Percentiles rank a stretch among this genome's conserved stretches.
Evolutionary conservation across 305 asterid species (phyloP).

Genomic region (Plantago lanceolata): DNA sequence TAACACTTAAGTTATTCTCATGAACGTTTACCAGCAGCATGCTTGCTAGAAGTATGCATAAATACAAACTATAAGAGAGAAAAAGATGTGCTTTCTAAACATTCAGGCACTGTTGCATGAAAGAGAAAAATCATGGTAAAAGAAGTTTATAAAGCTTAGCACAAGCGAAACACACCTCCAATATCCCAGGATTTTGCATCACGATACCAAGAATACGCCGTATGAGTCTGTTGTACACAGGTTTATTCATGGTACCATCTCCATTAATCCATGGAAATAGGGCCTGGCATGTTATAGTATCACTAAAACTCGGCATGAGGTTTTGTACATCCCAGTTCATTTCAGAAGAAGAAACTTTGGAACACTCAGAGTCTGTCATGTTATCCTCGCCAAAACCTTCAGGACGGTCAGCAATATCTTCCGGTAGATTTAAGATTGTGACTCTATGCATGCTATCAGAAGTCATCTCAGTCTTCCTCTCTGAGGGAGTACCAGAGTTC

Average conservation of each 20-base stretch:
- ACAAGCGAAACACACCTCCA: constrained; percentile 47
- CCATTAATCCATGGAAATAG: constrained; percentile 88
- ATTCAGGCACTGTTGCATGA: not conserved
- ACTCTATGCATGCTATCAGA: constrained; percentile 56
- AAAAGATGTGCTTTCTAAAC: not conserved
- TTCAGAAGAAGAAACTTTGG: constrained; percentile 34
- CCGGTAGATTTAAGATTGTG: constrained; percentile 75
- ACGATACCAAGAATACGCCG: constrained; percentile 75
- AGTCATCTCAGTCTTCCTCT: constrained; percentile 30
- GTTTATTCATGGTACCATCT: constrained; percentile 74
- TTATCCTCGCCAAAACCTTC: constrained; percentile 31
- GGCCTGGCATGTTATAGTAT: constrained; percentile 45
- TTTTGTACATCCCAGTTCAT: constrained; percentile 30
- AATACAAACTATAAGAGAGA: not conserved
- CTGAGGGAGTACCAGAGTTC: constrained; percentile 23
- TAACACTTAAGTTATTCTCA: not conserved
- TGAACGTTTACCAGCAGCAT: not conserved
- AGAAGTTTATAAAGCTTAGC: not conserved
- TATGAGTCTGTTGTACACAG: constrained; percentile 75
- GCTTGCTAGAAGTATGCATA: too few relatives aligned
- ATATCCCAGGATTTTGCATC: constrained; percentile 91
- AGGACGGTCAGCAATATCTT: constrained; percentile 40
- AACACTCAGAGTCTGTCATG: constrained; percentile 26
- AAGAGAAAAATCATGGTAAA: not conserved
- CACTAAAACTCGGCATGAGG: constrained; percentile 29